Evolutionary conservation across 345 rosid genomes (phyloP).

Genomic region (Geranium rotundifolium): DNA sequence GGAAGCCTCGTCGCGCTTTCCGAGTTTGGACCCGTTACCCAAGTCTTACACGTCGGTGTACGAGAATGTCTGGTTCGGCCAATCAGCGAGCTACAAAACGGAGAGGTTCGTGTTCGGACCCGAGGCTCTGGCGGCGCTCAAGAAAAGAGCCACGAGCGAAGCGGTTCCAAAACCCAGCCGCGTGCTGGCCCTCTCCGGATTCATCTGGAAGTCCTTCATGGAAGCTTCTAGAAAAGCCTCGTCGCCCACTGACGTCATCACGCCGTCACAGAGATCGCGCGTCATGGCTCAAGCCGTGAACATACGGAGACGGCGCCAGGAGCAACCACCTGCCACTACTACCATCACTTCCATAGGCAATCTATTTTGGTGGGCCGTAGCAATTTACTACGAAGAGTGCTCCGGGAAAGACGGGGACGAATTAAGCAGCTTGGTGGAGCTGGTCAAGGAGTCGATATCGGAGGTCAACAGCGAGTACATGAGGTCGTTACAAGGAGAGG

Average conservation of each 20-base stretch:
- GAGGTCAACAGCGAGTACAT: constrained; percentile 1
- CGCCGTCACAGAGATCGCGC: background rate
- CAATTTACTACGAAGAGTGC: background rate
- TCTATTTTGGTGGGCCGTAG: background rate
- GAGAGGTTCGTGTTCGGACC: constrained; percentile 13
- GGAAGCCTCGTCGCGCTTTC: constrained; percentile 1
- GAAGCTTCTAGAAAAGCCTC: background rate
- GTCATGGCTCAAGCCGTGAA: background rate
- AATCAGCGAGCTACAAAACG: background rate
- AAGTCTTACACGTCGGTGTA: background rate
- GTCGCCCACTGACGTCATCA: background rate
- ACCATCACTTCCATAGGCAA: background rate
- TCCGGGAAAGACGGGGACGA: background rate
- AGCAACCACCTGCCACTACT: background rate
- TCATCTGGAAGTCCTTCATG: constrained; percentile 12
- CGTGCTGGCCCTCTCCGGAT: constrained; percentile 3
- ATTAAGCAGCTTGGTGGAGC: background rate
- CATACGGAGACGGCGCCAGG: constrained; percentile 3
- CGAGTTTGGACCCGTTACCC: constrained; percentile 6
- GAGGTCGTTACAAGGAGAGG: background rate
- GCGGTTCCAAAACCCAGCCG: background rate
- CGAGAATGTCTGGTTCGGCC: constrained; percentile 8
- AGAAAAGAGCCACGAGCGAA: constrained; percentile 2
- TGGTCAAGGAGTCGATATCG: constrained; percentile 5
- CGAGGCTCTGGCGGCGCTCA: constrained; percentile 5